phyloP scores from a whole-genome alignment of 805 yeast species.

The Suhomyces canberraensis region DNA sequence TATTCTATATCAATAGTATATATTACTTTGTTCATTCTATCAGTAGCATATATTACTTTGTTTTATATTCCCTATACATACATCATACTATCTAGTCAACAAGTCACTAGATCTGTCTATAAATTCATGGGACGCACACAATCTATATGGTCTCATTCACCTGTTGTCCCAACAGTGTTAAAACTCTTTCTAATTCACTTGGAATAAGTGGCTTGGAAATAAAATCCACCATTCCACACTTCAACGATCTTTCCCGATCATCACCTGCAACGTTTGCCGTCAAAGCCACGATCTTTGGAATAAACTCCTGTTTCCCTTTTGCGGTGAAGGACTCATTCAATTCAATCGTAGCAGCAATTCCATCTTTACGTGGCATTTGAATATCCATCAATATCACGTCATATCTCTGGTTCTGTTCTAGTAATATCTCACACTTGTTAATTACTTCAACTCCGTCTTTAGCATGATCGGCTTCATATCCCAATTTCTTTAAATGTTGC shows the following conservation, averaged over 20 bases:
- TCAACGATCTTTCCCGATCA: conserved; percentile 44
- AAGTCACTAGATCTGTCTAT: no score
- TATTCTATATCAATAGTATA: no score
- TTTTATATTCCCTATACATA: no score
- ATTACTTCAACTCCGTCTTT: conserved; percentile 48
- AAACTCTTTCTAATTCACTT: conserved; percentile 36
- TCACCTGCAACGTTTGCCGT: conserved; percentile 56
- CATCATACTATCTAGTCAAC: no score
- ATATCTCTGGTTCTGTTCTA: conserved; percentile 31
- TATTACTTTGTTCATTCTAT: no score
- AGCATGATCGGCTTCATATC: conserved; percentile 51
- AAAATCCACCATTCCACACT: conserved; percentile 53
- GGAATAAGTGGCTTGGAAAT: conserved; percentile 54
- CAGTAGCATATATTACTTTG: no score
- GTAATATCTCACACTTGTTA: conserved; percentile 28
- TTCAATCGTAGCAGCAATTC: conserved; percentile 47
- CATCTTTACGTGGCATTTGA: conserved; percentile 56
- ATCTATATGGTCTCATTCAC: no score
- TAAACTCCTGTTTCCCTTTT: conserved; percentile 11
- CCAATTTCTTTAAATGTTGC: conserved; percentile 46
- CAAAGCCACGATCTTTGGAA: conserved; percentile 45
- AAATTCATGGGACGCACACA: no score
- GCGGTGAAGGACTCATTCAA: conserved; percentile 27
- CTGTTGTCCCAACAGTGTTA: conserved; percentile 13
- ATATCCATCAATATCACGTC: conserved; percentile 56